These are phyloP conservation scores for Cercospora zeae-maydis DNA, from an alignment of 2,329 filamentous ascomycete species.

Conservation along the genomic window DNA sequence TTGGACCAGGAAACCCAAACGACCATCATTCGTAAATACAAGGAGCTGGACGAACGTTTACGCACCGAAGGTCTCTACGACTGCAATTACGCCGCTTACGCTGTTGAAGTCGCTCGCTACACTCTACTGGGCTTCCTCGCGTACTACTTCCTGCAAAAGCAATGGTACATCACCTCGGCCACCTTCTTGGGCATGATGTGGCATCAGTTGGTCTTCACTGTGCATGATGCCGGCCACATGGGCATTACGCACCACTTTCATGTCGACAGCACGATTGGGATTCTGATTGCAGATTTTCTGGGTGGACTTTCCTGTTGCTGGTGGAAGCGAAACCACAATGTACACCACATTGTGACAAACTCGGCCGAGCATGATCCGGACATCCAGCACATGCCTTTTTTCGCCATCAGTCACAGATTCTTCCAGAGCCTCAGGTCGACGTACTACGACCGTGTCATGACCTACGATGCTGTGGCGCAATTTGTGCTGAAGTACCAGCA, in stretches of 20 bases:
- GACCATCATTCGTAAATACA: conserved; percentile 74
- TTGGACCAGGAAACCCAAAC: conserved; percentile 71
- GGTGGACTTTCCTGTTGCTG: conserved; percentile 88
- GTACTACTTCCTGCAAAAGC: conserved; percentile 46
- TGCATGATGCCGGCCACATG: conserved; percentile 95
- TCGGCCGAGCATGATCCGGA: conserved; percentile 93
- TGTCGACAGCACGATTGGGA: conserved; percentile 78
- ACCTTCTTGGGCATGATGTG: conserved; percentile 77
- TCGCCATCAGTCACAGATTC: conserved; percentile 64
- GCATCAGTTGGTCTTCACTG: conserved; percentile 92
- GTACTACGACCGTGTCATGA: conserved; percentile 64
- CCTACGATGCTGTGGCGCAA: conserved; percentile 60
- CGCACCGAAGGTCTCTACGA: conserved; percentile 72
- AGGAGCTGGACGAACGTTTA: conserved; percentile 69
- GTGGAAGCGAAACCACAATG: conserved; percentile 97
- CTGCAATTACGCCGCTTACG: conserved; percentile 80
- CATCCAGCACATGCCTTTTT: conserved; percentile 71
- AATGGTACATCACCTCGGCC: conserved; percentile 58
- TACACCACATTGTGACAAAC: conserved; percentile 95
- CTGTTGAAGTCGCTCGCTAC: conserved; percentile 71
- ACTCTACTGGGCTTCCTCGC: conserved; percentile 60
- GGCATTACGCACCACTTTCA: conserved; percentile 91
- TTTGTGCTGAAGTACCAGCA: conserved; percentile 59
- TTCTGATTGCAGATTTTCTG: conserved; percentile 82
- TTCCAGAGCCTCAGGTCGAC: conserved; percentile 61